A percentile compares a stretch with the other conserved stretches of the same genome.
Evolutionary conservation across 1,139 yeast species (phyloP).

Genomic region (Debaryomyces udenii): DNA sequence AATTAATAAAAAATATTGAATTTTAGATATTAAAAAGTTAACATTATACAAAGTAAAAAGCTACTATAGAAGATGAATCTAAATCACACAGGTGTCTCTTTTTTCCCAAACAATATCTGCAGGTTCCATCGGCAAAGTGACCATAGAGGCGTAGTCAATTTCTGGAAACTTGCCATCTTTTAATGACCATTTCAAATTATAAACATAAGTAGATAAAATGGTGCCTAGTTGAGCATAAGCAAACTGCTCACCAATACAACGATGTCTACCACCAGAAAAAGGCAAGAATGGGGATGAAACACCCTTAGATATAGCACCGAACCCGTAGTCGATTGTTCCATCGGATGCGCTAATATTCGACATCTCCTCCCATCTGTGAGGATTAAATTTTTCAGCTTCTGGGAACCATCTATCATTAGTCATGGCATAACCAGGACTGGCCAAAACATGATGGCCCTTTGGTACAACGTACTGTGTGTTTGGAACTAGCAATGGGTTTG

Average conservation of each 20-base stretch:
- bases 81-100: conserved; percentile 44
- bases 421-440: conserved; percentile 92
- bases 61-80: conserved; percentile 4
- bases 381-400: conserved; percentile 67
- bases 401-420: conserved; percentile 79
- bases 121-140: conserved; percentile 80
- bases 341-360: conserved; percentile 34
- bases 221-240: conserved; percentile 95
- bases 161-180: conserved; percentile 67
- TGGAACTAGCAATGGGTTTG: conserved; percentile 77
- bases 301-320: conserved; percentile 95
- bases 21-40: not conserved
- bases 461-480: conserved; percentile 83
- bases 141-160: conserved; percentile 91
- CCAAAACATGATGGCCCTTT: conserved; percentile 84
- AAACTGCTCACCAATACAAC: conserved; percentile 99
- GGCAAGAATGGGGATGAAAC: conserved; percentile 95
- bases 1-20: not conserved
- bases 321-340: conserved; percentile 84
- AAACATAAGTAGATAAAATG: conserved; percentile 72
- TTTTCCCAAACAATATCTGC: conserved; percentile 79
- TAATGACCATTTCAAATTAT: conserved; percentile 76
- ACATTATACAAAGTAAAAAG: not conserved
- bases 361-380: conserved; percentile 83
- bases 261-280: conserved; percentile 99